Evolutionary conservation across 495 filamentous ascomycete genomes (phyloP).

Genomic region (Aspergillus bridgeri): DNA sequence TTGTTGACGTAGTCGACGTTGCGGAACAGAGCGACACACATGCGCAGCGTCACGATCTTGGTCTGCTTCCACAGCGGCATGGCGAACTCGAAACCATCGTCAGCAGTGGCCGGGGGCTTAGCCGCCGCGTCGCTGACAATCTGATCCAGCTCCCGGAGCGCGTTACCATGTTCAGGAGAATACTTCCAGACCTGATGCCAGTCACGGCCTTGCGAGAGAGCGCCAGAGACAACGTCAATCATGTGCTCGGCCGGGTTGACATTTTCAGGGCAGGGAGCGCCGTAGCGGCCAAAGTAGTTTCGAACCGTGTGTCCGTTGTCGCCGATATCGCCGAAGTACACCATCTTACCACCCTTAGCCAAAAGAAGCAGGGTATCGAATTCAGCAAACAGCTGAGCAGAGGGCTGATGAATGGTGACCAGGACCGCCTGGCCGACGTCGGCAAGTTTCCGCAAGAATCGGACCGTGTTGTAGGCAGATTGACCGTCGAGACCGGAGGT

Average conservation of each 20-base stretch:
- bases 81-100: constrained; percentile 53
- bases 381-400: constrained; percentile 64
- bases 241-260: constrained; percentile 90
- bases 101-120: constrained; percentile 31
- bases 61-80: constrained; percentile 55
- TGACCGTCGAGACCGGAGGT: constrained; percentile 67
- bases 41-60: constrained; percentile 53
- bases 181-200: constrained; percentile 65
- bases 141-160: constrained; percentile 52
- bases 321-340: constrained; percentile 68
- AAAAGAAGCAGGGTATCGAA: constrained; percentile 72
- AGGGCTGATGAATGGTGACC: constrained; percentile 78
- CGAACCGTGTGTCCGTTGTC: constrained; percentile 48
- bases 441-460: constrained; percentile 63
- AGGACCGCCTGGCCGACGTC: constrained; percentile 66
- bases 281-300: constrained; percentile 76
- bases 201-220: constrained; percentile 40
- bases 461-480: constrained; percentile 61
- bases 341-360: constrained; percentile 63
- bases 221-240: constrained; percentile 70
- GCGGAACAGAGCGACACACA: constrained; percentile 58
- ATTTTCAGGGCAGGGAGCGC: constrained; percentile 66
- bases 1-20: constrained; percentile 63
- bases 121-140: constrained; percentile 45
- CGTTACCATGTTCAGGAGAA: constrained; percentile 45